Evolutionary conservation across 2,329 filamentous ascomycete genomes (phyloP), one percentile per base, ranked within the genome.

Genomic region (Nakataea oryzae): DNA sequence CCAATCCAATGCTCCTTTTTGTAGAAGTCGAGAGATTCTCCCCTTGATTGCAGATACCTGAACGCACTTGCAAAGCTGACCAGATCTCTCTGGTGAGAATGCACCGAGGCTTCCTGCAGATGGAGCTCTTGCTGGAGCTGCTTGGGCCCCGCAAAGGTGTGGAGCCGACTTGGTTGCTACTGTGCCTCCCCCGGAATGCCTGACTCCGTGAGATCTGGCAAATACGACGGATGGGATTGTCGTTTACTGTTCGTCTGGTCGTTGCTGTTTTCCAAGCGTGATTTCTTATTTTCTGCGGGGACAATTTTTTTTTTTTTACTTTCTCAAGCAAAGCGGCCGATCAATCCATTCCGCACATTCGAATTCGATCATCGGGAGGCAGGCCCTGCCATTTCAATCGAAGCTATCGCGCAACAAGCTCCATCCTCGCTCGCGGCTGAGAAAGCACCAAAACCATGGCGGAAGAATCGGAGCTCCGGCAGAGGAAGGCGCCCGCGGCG

Each of bases 391-490:
- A 9, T 17, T n/a, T 50, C 41, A n/a, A 50, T n/a, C 41, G n/a
- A n/a, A n/a, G n/a, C 41, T 9, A 50, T 50, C 41, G 21, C 21
- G 17, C 21, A 30, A 50, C 21, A n/a, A n/a, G 41, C 41, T 24
- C 21, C 2, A 50, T n/a, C 21, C 41, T n/a, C 17, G 21, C 17
- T 2, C 41, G 21, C 5, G 8, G 21, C 41, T n/a, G 21, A 21
- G 24, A 54, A 7, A 60, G 13, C 24, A 54, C 14, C 11, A 7
- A 24, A 9, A 55, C 24, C 6, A 60, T 61, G 60, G 54, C 54
- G 24, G 60, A 61, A 24, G 54, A 61, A 29, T 55, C 54, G 32
- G 60, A 61, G 34, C 2, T 61, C 29, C 60, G 60, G 30, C 60
- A 61, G 32, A 41, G 60, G 60, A 61, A 61, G 54, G 54, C 28